phyloP scores from a whole-genome alignment of 2,329 filamentous ascomycete genomes.

The Knufia petricola region DNA sequence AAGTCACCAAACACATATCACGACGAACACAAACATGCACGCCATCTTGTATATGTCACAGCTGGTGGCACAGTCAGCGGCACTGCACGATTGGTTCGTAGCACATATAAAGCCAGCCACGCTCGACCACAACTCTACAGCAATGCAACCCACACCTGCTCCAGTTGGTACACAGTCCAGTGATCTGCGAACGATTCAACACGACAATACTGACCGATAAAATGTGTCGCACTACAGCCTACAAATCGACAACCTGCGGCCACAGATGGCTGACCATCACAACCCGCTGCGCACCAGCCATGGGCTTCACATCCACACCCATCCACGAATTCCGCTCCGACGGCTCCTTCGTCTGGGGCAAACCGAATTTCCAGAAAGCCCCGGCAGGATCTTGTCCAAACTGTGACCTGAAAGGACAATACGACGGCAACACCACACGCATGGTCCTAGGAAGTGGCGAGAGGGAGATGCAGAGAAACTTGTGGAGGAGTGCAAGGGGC shows the following conservation, averaged over 20 bases:
- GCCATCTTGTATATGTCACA: constrained; percentile 5
- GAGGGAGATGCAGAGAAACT: neutral
- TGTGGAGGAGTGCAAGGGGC: neutral
- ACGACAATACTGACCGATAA: too few species aligned
- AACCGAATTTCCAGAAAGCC: constrained; percentile 16
- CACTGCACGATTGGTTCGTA: neutral
- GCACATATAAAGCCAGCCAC: neutral
- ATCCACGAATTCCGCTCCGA: constrained; percentile 22
- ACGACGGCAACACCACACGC: constrained; percentile 26
- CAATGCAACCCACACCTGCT: too few species aligned
- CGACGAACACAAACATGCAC: neutral
- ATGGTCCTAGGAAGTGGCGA: constrained; percentile 19
- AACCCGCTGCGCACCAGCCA: constrained; percentile 31
- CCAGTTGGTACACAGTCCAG: too few species aligned
- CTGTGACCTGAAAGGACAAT: constrained; percentile 26
- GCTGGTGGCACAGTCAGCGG: neutral
- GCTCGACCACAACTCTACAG: too few species aligned
- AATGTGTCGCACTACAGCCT: constrained; percentile 23
- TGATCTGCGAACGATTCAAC: too few species aligned
- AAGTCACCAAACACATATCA: neutral
- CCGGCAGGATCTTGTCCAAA: constrained; percentile 25
- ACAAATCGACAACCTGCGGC: constrained; percentile 37
- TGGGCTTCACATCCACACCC: constrained; percentile 21
- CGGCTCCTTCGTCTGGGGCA: constrained; percentile 14
- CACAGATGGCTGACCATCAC: constrained; percentile 42